phyloP scores from a whole-genome alignment of 2,329 filamentous ascomycete species.

The Clonostachys rhizophaga region DNA sequence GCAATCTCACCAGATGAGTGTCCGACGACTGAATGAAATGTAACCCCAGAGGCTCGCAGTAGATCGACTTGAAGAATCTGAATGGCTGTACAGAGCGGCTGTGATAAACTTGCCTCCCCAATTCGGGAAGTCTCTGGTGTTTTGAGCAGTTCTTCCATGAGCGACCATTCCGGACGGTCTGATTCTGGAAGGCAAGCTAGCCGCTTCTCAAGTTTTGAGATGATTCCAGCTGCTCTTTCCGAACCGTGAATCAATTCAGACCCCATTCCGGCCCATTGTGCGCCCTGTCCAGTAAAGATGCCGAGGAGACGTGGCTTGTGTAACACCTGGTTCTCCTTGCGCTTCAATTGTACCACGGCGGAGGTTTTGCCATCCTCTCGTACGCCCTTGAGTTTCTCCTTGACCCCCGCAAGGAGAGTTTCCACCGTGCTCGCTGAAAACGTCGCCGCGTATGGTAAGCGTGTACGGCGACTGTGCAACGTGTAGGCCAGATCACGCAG shows the following conservation, averaged over 20 bases:
- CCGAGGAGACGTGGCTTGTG: neutral
- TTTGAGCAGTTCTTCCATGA: no score
- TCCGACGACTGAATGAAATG: conserved; percentile 19
- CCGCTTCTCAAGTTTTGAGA: no score
- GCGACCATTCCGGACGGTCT: no score
- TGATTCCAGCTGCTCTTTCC: no score
- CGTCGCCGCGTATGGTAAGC: conserved; percentile 2
- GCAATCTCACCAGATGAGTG: conserved; percentile 33
- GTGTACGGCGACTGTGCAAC: neutral
- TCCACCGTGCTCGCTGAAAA: no score
- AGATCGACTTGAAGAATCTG: conserved; percentile 33
- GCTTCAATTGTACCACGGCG: no score
- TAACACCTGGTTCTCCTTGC: no score
- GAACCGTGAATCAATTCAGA: conserved; percentile 20
- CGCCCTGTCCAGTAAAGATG: conserved; percentile 27
- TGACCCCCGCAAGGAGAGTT: no score
- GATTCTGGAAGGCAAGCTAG: no score
- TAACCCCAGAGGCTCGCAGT: conserved; percentile 15
- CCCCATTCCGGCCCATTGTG: conserved; percentile 22
- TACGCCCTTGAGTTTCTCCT: no score
- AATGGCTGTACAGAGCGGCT: conserved; percentile 33
- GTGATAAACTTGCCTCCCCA: conserved; percentile 9
- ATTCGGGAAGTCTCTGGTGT: no score
- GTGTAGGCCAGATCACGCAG: conserved; percentile 1
- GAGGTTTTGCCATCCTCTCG: no score